Percentiles rank a stretch among this genome's conserved stretches.
Conservation (phyloP, 345 rosid species). For the Toxicodendron radicans region DNA sequence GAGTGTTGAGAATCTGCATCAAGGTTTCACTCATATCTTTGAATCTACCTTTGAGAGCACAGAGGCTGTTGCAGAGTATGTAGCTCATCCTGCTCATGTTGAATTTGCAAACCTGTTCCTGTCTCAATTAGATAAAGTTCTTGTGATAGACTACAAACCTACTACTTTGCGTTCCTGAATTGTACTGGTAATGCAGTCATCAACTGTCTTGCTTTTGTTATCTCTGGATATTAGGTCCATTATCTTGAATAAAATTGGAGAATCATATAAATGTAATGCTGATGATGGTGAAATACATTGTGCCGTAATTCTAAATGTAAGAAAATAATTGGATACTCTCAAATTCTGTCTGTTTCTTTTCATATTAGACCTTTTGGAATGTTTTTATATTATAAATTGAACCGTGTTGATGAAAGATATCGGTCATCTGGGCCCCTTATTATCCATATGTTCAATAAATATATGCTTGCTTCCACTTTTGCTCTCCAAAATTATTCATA, state of each 20-base stretch:
- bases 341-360: not conserved
- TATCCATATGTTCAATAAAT: not conserved
- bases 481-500: not conserved
- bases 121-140: slow-evolving; percentile 50
- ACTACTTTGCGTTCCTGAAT: slow-evolving; percentile 38
- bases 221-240: not conserved
- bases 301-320: not conserved
- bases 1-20: slow-evolving; percentile 76
- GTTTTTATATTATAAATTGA: too few species aligned
- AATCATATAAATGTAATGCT: not conserved
- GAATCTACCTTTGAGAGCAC: slow-evolving; percentile 73
- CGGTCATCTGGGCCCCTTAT: too few species aligned
- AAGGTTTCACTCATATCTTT: slow-evolving; percentile 80
- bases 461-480: not conserved
- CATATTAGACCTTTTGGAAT: too few species aligned
- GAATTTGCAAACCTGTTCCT: slow-evolving; percentile 54
- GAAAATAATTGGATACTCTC: not conserved
- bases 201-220: not conserved
- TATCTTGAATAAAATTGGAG: slow-evolving; percentile 3
- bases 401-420: too few species aligned
- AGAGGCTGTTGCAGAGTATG: slow-evolving; percentile 65
- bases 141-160: slow-evolving; percentile 76
- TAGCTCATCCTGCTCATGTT: slow-evolving; percentile 70
- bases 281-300: not conserved
- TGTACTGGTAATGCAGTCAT: not conserved